These are phyloP conservation scores for Penicillium brevicompactum DNA, from an alignment of 2,329 filamentous ascomycete genomes.

Conservation along the genomic window DNA sequence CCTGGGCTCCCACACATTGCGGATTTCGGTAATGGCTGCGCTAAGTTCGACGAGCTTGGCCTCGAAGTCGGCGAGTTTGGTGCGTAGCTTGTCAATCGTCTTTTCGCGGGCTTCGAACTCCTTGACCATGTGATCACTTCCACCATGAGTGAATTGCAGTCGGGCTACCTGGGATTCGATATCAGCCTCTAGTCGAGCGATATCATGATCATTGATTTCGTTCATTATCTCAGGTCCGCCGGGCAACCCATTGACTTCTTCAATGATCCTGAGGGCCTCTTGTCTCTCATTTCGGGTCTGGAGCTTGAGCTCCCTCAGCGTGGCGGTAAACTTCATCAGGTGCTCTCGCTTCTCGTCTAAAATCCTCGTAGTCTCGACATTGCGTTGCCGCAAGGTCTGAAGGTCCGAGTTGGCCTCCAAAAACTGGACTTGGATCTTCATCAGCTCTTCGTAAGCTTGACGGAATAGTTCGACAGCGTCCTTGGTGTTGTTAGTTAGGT, in stretches of 20 bases:
- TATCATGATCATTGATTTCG: slow-evolving; percentile 53
- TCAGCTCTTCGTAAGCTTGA: slow-evolving; percentile 61
- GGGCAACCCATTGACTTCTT: slow-evolving; percentile 18
- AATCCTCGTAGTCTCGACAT: slow-evolving; percentile 56
- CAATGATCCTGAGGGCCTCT: slow-evolving; percentile 20
- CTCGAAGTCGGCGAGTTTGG: slow-evolving; percentile 59
- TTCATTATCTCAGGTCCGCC: slow-evolving; percentile 43
- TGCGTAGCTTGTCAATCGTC: slow-evolving; percentile 68
- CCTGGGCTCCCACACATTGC: slow-evolving; percentile 76
- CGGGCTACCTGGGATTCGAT: slow-evolving; percentile 74
- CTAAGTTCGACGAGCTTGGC: slow-evolving; percentile 58
- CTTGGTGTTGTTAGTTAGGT: slow-evolving; percentile 32
- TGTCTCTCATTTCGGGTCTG: slow-evolving; percentile 18
- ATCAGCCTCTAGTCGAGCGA: slow-evolving; percentile 69
- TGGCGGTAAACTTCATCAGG: slow-evolving; percentile 34
- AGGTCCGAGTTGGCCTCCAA: slow-evolving; percentile 85
- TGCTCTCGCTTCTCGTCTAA: slow-evolving; percentile 46
- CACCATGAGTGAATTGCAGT: slow-evolving; percentile 77
- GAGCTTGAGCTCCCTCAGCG: slow-evolving; percentile 35
- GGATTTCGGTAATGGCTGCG: slow-evolving; percentile 65
- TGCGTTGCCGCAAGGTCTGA: slow-evolving; percentile 66
- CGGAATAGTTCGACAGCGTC: slow-evolving; percentile 65
- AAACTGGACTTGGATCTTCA: slow-evolving; percentile 69
- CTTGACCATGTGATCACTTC: slow-evolving; percentile 72
- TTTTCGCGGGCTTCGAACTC: slow-evolving; percentile 74